Conservation (phyloP, 805 yeast genomes). For the Osmozyma mogii region DNA sequence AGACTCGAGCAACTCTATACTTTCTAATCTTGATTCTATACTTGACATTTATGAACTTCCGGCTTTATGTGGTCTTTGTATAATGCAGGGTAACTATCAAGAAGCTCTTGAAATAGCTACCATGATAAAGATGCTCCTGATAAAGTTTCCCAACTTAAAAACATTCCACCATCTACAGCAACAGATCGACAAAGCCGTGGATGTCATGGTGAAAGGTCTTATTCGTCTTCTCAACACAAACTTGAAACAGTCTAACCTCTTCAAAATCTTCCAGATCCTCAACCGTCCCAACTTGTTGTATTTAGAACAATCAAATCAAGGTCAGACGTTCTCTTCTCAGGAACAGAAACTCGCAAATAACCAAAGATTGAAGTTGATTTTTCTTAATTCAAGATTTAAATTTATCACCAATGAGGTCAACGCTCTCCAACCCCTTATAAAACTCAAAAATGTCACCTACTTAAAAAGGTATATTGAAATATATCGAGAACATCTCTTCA, state of each 20-base stretch:
- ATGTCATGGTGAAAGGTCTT: slow-evolving; percentile 63
- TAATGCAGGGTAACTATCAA: slow-evolving; percentile 76
- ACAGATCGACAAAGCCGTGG: slow-evolving; percentile 48
- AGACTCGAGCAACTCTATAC: slow-evolving; percentile 26
- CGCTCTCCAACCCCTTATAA: slow-evolving; percentile 47
- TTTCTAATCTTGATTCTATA: slow-evolving; percentile 60
- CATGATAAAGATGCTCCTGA: slow-evolving; percentile 58
- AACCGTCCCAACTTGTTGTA: slow-evolving; percentile 44
- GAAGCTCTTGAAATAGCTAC: slow-evolving; percentile 82
- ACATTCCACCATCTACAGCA: slow-evolving; percentile 43
- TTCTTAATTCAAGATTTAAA: slow-evolving; percentile 58
- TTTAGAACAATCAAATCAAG: slow-evolving; percentile 1
- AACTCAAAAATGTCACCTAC: slow-evolving; percentile 48
- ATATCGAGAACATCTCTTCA: slow-evolving; percentile 75
- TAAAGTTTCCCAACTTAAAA: slow-evolving; percentile 57
- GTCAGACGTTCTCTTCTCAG: slow-evolving; percentile 1
- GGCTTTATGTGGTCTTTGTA: slow-evolving; percentile 73
- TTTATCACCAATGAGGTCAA: slow-evolving; percentile 58
- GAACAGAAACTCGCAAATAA: slow-evolving; percentile 2
- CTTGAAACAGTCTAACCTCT: slow-evolving; percentile 66
- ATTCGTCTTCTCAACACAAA: slow-evolving; percentile 66
- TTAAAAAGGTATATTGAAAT: slow-evolving; percentile 77
- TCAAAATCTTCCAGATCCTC: slow-evolving; percentile 72
- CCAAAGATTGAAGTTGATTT: slow-evolving; percentile 40
- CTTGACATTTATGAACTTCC: slow-evolving; percentile 81